Evolutionary conservation across 2,329 filamentous ascomycete species (phyloP).

Genomic region (Zasmidium angulare): DNA sequence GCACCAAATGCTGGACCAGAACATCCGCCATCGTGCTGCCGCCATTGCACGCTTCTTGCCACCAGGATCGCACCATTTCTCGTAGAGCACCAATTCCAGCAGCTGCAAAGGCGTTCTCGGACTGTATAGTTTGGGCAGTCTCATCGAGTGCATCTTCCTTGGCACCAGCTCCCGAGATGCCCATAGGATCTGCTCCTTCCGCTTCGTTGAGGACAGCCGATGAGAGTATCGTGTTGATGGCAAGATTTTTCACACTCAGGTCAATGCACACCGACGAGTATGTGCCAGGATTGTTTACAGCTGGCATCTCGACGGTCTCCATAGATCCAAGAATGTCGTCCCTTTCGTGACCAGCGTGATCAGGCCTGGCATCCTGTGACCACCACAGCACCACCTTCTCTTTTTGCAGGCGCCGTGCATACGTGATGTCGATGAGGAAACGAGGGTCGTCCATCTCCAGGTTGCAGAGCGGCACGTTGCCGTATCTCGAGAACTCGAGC

Average conservation of each 20-base stretch:
- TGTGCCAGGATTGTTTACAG: constrained; percentile 87
- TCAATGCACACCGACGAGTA: constrained; percentile 97
- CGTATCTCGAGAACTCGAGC: constrained; percentile 83
- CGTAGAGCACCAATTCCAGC: constrained; percentile 86
- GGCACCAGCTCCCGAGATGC: constrained; percentile 74
- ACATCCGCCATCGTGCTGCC: constrained; percentile 95
- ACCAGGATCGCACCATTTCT: constrained; percentile 99
- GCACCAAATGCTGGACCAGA: constrained; percentile 93
- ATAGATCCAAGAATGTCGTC: constrained; percentile 83
- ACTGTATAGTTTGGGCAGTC: constrained; percentile 69
- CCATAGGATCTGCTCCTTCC: constrained; percentile 82
- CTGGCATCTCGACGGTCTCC: constrained; percentile 83
- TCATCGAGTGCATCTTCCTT: constrained; percentile 60
- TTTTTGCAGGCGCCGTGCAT: constrained; percentile 82
- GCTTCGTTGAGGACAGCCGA: constrained; percentile 96
- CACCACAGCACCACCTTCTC: constrained; percentile 97
- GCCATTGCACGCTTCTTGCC: constrained; percentile 76
- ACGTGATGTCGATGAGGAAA: constrained; percentile 93
- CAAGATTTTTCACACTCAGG: constrained; percentile 86
- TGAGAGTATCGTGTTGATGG: constrained; percentile 96
- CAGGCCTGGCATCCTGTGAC: constrained; percentile 81
- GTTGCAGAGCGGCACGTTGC: constrained; percentile 92
- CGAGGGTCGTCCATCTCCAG: constrained; percentile 90
- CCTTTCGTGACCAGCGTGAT: constrained; percentile 93
- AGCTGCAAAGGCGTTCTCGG: constrained; percentile 89